Evolutionary conservation across 1,139 yeast genomes (phyloP), one percentile per base, ranked within the genome.

Genomic region (Wickerhamomyces sp.): DNA sequence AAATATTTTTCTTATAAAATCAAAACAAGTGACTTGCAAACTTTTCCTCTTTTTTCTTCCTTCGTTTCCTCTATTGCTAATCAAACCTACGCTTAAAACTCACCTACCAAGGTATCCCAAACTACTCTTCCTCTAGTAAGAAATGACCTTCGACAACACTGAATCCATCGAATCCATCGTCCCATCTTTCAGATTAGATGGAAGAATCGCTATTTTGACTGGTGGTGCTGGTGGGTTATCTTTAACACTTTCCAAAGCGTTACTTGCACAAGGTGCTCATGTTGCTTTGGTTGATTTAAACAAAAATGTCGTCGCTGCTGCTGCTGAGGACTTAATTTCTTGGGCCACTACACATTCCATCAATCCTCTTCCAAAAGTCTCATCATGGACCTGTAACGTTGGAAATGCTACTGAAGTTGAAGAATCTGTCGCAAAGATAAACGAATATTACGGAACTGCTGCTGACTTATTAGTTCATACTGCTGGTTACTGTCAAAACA

Each of bases 151-250:
- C 18, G 56, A 50, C 34, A 37, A 29, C 15, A 14, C 35, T 23
- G 50, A 48, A 34, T 37, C 59, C 39, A 47, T 57, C 41, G 53
- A 48, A 7, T 47, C 49, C 44, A 46, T 58, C 36, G 64, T 72
- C 32, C 77, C 77, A 47, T 58, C 62, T 3, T 72, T 72, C 60
- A 66, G 79, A 67, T 73, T 85, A 54, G 90, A 83, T 56, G 86
- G 86, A 45, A 79, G 82, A 64, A 71, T 84, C 47, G 89, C 88
- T 39, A 73, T 86, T 45, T 68, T 86, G 54, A 86, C 94, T 33
- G 95, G 95, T 44, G 95, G 94, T 15, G 82, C 90, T 31, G 94
- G 94, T 43, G 94, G 94, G 23, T 71, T 86, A 56, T 84, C 90
- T 3, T 68, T 81, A 32, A 80, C 84, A 15, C 64, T 85, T 42